Conservation (phyloP, 805 yeast genomes). For the Diddensiella caesifluorescens region DNA sequence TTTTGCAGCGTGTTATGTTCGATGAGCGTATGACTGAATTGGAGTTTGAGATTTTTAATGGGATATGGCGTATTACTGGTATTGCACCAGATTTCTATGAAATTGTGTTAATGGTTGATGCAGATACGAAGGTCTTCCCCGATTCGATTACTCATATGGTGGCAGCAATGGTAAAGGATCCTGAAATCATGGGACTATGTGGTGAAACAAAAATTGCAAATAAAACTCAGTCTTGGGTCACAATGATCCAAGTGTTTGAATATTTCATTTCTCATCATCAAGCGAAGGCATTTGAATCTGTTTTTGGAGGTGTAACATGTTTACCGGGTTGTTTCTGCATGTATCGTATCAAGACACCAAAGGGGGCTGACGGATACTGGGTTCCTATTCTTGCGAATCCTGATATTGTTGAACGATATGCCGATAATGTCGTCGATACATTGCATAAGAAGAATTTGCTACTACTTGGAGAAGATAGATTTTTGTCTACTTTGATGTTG, state of each 20-base stretch:
- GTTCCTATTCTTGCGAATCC: conserved; percentile 91
- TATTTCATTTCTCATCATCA: conserved; percentile 92
- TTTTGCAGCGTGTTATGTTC: conserved; percentile 78
- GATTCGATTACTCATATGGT: conserved; percentile 86
- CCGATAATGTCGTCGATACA: conserved; percentile 78
- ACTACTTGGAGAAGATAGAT: conserved; percentile 87
- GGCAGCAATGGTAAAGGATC: conserved; percentile 84
- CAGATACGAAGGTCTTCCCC: conserved; percentile 84
- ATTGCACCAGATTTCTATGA: conserved; percentile 80
- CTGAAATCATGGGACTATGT: conserved; percentile 84
- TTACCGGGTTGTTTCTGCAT: conserved; percentile 92
- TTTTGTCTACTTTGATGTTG: conserved; percentile 76
- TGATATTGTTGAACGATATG: conserved; percentile 85
- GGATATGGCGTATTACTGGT: conserved; percentile 80
- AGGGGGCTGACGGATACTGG: conserved; percentile 76
- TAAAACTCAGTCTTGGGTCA: conserved; percentile 79
- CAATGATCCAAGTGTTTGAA: conserved; percentile 89
- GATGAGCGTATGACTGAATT: conserved; percentile 93
- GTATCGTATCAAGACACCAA: conserved; percentile 76
- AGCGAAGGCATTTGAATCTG: conserved; percentile 91
- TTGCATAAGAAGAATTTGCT: conserved; percentile 82
- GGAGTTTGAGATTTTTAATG: conserved; percentile 69
- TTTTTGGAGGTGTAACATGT: conserved; percentile 91
- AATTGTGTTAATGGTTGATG: conserved; percentile 85
- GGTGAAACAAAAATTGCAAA: conserved; percentile 92